A percentile compares a stretch with the other conserved stretches of the same genome.
phyloP scores from a whole-genome alignment of 1,139 yeast species.

The Hyphopichia burtonii region DNA sequence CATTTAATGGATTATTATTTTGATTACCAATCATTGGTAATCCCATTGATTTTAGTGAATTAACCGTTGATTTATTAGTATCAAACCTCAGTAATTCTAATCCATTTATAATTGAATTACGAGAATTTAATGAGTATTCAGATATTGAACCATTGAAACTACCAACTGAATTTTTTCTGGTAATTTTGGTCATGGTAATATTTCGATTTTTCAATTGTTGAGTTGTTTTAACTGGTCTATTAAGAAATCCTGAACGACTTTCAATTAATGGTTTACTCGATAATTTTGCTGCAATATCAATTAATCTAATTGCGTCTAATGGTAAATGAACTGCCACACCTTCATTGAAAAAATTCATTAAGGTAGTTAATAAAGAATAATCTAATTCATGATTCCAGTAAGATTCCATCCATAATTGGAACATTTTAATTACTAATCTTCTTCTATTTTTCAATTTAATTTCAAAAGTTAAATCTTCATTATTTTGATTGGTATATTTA shows the following conservation, averaged over 20 bases:
- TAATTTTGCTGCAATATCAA: constrained; percentile 62
- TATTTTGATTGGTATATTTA: constrained; percentile 29
- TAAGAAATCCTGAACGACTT: constrained; percentile 12
- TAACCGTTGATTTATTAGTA: constrained; percentile 40
- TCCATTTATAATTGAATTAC: constrained; percentile 51
- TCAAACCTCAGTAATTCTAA: constrained; percentile 49
- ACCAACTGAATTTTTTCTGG: constrained; percentile 20
- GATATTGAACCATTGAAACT: constrained; percentile 13
- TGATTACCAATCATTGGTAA: constrained; percentile 45
- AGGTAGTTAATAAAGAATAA: constrained; percentile 58
- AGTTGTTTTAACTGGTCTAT: constrained; percentile 11
- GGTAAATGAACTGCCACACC: constrained; percentile 59
- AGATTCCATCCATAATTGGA: constrained; percentile 83
- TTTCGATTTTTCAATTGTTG: constrained; percentile 48
- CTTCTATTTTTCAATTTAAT: constrained; percentile 62
- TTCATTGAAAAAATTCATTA: constrained; percentile 77
- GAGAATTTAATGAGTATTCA: constrained; percentile 23
- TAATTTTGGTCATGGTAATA: constrained; percentile 33
- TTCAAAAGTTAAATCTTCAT: constrained; percentile 44
- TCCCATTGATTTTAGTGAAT: constrained; percentile 38
- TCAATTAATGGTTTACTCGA: constrained; percentile 37
- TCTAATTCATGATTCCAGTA: constrained; percentile 76
- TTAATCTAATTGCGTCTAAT: constrained; percentile 57
- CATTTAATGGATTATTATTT: constrained; percentile 34
- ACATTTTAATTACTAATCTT: constrained; percentile 62